Evolutionary conservation across 768 basidiomycete genomes (phyloP).

Genomic region (Tulasnella sp.): DNA sequence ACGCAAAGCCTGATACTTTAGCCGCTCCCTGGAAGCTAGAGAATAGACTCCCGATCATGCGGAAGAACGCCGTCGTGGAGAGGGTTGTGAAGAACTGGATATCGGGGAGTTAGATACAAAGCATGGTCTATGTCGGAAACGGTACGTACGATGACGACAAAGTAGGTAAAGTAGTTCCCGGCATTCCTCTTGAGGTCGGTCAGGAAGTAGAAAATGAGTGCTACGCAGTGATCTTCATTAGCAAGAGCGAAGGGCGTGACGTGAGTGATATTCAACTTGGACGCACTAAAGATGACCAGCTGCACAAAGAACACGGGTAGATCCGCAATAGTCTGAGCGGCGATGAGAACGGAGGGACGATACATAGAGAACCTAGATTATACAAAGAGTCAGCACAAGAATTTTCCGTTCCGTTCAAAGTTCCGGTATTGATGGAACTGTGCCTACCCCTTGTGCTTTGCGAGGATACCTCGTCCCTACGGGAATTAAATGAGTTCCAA

Average conservation of each 20-base stretch:
- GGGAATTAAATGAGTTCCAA: conserved; percentile 27
- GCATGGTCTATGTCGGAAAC: conserved; percentile 20
- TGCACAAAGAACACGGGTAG: conserved; percentile 28
- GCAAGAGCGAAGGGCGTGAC: too few relatives aligned
- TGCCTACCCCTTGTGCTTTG: conserved; percentile 26
- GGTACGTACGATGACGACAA: conserved; percentile 26
- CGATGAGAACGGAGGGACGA: conserved; percentile 29
- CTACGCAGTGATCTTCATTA: too few relatives aligned
- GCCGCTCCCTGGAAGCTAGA: conserved; percentile 17
- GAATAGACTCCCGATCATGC: conserved; percentile 13
- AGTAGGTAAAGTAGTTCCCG: conserved; percentile 25
- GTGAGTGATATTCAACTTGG: too few relatives aligned
- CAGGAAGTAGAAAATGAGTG: conserved; percentile 27
- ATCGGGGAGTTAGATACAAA: conserved; percentile 32
- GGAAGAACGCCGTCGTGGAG: conserved; percentile 10
- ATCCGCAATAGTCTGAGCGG: conserved; percentile 29
- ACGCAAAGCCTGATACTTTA: conserved; percentile 33
- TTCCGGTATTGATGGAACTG: neutral
- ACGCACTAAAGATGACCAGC: conserved; percentile 22
- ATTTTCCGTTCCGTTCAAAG: neutral
- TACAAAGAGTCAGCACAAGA: neutral
- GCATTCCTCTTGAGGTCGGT: conserved; percentile 25
- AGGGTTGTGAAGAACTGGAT: conserved; percentile 32
- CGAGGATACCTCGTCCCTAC: conserved; percentile 32
- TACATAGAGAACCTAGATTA: conserved; percentile 29